Base-by-base conservation (phyloP, 805 yeast genomes). In the Lipomyces orientalis region DNA sequence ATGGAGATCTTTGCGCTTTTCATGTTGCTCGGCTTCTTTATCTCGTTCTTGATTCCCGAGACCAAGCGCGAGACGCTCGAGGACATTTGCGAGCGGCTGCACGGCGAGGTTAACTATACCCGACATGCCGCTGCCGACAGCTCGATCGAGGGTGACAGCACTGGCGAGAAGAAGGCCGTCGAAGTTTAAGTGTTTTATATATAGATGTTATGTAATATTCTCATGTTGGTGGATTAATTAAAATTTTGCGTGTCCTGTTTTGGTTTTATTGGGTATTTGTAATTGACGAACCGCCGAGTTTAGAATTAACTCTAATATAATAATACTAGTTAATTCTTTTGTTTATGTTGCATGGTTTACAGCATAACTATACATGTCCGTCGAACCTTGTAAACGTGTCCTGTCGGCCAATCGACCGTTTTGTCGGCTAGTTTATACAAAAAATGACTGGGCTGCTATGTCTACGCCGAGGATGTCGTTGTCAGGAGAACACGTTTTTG, bases 1-100 rank as follows among this genome's bases (percentile, higher is more conserved):
- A 91, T 92, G 96, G 93, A 92, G 83, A 91, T 92, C 78, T 92
- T 90, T 79, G 97, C 97, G 25, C 83, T 92, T 64, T 92, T 92
- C 86, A 92, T 92, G 97, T 84, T 92, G 81, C 73, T 88, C 61
- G 97, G 97, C 83, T 74, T 87, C 74, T 80, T 84, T 75, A 79
- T 87, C 54, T 80, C 95, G 14, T 77, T 90, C 64, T 84, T 90
- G 75, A 81, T 91, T 73, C 97, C 97, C 75, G 97, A 92, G 84
- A 91, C 97, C 70, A 90, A 90, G 87, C 88, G 97, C 85, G 87
- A 86, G 86, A 90, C 97, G 60, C 85, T 92, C 75, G 97, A 92
- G 84, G 88, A 91, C 78, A 85, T 92, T 69, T 80, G 88, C 73
- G 97, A 90, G 81, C 86, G 85, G 77, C 87, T 87, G 76, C 97